phyloP scores from a whole-genome alignment of 139 green algal species.

The Micractinium conductrix region DNA sequence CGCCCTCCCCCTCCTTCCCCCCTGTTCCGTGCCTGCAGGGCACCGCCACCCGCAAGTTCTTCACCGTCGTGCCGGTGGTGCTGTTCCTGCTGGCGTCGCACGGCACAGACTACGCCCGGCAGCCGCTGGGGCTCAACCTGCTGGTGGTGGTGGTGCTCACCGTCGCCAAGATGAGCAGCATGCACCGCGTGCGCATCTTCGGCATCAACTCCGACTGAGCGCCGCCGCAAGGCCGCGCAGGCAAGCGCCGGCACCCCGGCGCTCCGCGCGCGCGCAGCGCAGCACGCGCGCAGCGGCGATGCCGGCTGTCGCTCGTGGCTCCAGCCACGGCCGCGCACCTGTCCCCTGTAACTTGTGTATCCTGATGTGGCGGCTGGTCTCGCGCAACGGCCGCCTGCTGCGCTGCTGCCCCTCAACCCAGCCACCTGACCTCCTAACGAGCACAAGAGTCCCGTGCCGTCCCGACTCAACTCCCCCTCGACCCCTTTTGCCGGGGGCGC shows the following conservation, averaged over 20 bases:
- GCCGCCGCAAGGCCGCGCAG: background rate
- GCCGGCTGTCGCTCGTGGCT: background rate
- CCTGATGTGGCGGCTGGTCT: no score
- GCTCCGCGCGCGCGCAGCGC: background rate
- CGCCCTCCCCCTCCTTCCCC: no score
- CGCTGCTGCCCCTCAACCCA: background rate
- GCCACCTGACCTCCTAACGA: no score
- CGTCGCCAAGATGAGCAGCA: slow-evolving; percentile 84
- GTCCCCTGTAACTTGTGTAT: no score
- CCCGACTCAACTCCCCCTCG: background rate
- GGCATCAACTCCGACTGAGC: slow-evolving; percentile 79
- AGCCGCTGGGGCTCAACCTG: slow-evolving; percentile 89
- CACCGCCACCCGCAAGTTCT: slow-evolving; percentile 90
- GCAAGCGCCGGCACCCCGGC: no score
- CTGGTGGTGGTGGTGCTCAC: slow-evolving; percentile 80
- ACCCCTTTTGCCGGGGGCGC: background rate
- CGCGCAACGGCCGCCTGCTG: no score
- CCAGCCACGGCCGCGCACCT: no score
- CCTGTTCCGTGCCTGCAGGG: no score
- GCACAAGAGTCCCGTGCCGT: background rate
- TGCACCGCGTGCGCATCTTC: slow-evolving; percentile 88
- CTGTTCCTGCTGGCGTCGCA: slow-evolving; percentile 89
- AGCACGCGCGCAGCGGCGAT: background rate
- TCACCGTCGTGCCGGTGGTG: slow-evolving; percentile 82
- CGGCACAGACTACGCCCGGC: slow-evolving; percentile 82